Percentiles rank a stretch among this genome's conserved stretches.
phyloP scores from a whole-genome alignment of 805 yeast species.

The Sporopachydermia quercuum region DNA sequence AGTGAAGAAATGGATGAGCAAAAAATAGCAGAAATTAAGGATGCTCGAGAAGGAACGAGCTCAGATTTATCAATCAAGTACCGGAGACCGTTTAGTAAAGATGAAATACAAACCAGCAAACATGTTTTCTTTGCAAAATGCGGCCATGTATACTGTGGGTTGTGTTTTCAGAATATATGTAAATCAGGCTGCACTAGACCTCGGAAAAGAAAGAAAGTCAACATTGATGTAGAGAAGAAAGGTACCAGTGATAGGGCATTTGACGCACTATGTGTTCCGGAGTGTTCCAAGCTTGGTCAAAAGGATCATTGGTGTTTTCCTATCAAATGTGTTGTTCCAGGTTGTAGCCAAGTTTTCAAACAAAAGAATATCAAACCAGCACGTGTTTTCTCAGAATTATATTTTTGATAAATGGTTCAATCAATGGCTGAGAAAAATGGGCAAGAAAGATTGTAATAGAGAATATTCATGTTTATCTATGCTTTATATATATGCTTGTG shows the following conservation, averaged over 20 bases:
- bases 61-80: not conserved
- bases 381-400: not conserved
- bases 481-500: no score
- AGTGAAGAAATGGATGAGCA: not conserved
- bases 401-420: no score
- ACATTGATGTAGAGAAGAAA: conserved; percentile 19
- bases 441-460: no score
- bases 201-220: not conserved
- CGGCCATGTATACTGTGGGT: conserved; percentile 80
- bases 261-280: not conserved
- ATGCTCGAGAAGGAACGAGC: not conserved
- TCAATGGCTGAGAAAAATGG: no score
- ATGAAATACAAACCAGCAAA: conserved; percentile 8
- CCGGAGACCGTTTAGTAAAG: not conserved
- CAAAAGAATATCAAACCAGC: conserved; percentile 1
- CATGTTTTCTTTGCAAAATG: conserved; percentile 54
- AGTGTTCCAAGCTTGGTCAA: not conserved
- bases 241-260: not conserved
- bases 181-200: conserved; percentile 15
- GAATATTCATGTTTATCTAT: no score
- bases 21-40: not conserved
- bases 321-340: conserved; percentile 1
- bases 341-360: not conserved
- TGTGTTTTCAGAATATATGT: conserved; percentile 60
- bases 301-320: conserved; percentile 1